These are phyloP conservation scores for Neoboletus brunneissimus DNA, from an alignment of 768 basidiomycete genomes.

Conservation along the genomic window DNA sequence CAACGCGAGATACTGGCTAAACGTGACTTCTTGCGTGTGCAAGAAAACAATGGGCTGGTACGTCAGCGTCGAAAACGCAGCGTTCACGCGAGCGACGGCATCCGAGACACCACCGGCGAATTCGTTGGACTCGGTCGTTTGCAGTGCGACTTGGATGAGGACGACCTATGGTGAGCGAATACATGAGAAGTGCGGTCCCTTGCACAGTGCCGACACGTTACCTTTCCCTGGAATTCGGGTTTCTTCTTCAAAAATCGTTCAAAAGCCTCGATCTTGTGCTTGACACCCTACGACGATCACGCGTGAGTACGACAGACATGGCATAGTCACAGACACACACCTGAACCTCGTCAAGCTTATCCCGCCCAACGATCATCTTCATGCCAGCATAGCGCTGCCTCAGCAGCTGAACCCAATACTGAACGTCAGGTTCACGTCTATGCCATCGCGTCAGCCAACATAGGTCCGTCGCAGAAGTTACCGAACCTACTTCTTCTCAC, in stretches of 20 bases:
- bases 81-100: conserved; percentile 73
- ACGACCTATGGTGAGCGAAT: conserved; percentile 48
- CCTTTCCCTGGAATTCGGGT: conserved; percentile 79
- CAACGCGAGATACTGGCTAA: conserved; percentile 81
- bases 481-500: conserved; percentile 56
- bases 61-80: conserved; percentile 77
- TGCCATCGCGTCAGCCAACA: conserved; percentile 3
- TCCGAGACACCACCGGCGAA: conserved; percentile 71
- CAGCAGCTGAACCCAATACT: conserved; percentile 79
- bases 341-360: conserved; percentile 87
- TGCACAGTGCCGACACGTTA: conserved; percentile 17
- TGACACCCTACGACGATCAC: conserved; percentile 50
- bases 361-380: conserved; percentile 84
- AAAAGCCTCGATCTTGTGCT: conserved; percentile 81
- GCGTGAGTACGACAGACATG: not conserved
- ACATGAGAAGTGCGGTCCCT: not conserved
- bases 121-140: conserved; percentile 77
- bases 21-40: conserved; percentile 81
- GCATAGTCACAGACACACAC: conserved; percentile 23
- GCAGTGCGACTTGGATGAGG: conserved; percentile 83
- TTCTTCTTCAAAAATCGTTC: conserved; percentile 76
- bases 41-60: conserved; percentile 88
- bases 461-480: conserved; percentile 4
- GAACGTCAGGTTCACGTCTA: conserved; percentile 72
- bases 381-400: conserved; percentile 80